Evolutionary conservation across 2,329 filamentous ascomycete genomes (phyloP).

Genomic region (Hortaea werneckii): DNA sequence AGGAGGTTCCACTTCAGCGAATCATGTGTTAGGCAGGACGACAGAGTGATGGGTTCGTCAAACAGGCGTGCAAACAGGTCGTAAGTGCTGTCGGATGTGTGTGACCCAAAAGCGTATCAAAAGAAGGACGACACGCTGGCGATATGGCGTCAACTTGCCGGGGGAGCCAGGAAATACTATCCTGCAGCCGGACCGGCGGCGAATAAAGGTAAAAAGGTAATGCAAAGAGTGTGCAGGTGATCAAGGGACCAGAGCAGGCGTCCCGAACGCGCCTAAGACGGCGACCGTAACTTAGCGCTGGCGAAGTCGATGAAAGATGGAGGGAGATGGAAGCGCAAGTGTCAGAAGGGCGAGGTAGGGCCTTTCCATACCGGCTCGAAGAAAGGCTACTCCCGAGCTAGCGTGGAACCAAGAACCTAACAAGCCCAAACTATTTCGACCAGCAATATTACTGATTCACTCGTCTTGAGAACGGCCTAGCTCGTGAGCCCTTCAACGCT

Average conservation of each 20-base stretch:
- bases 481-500: no score
- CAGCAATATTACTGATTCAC: no score
- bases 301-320: background rate
- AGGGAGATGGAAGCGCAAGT: background rate
- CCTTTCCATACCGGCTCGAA: background rate
- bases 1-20: background rate
- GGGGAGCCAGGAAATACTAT: background rate
- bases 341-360: background rate
- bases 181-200: no score
- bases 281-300: no score
- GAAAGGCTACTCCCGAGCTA: background rate
- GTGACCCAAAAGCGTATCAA: background rate
- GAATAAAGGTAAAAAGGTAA: no score
- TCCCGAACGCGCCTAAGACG: no score
- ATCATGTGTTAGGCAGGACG: background rate
- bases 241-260: no score
- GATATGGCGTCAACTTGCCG: constrained; percentile 1
- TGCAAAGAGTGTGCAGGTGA: no score
- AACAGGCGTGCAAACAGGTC: no score
- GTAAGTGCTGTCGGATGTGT: background rate
- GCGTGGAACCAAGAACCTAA: no score
- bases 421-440: no score
- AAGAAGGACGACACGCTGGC: background rate
- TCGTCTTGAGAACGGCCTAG: no score
- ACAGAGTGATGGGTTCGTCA: background rate